Base-by-base conservation (phyloP, 352 stramenopile genomes). In the Phytophthora macrochlamydospora region DNA sequence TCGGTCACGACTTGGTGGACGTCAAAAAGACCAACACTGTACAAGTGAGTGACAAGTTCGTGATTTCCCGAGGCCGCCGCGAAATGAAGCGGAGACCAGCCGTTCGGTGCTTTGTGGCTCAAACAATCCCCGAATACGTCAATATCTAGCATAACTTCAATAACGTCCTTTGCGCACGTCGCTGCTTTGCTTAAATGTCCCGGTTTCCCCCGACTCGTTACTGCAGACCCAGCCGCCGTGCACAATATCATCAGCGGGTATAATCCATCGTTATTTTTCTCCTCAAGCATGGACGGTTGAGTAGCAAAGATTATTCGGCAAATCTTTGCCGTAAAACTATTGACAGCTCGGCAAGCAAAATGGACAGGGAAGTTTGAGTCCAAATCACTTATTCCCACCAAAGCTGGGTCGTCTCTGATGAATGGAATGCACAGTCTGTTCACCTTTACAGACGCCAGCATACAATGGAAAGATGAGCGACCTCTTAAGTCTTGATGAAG, bases 41-140 rank as follows among this genome's bases (percentile, higher is more conserved):
- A 73, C 0, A 91, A 31, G 29, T 71, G 45, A 8, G 42, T 59
- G 18, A 91, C 40, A 11, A 91, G 54, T 18, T 85, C 75, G 48
- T 89, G 72, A 58, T 90, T 90, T 2, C 79, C 83, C 2, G 63
- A 61, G 0, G 62, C 68, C 13, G 78, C 76, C 14, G 75, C 79
- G 37, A 86, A 88, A 60, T 93, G 85, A 14, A 91, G 53, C 11
- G 67, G 66, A 1, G 54, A 71, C 79, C 79, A 91, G 4, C 85
- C 85, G 35, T 72, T 79, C 4, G 53, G 31, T 35, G 76, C 73
- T 4, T 56, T 66, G 32, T 78, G 45, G 24, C 69, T 72, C 28
- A 91, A 66, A 61, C 82, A 91, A 29, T 73, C 56, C 11, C 75
- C 83, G 40, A 91, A 79, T 4, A 90, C 69, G 46, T 93, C 85